phyloP scores from a whole-genome alignment of 805 yeast genomes.

The Cyberlindnera americana region DNA sequence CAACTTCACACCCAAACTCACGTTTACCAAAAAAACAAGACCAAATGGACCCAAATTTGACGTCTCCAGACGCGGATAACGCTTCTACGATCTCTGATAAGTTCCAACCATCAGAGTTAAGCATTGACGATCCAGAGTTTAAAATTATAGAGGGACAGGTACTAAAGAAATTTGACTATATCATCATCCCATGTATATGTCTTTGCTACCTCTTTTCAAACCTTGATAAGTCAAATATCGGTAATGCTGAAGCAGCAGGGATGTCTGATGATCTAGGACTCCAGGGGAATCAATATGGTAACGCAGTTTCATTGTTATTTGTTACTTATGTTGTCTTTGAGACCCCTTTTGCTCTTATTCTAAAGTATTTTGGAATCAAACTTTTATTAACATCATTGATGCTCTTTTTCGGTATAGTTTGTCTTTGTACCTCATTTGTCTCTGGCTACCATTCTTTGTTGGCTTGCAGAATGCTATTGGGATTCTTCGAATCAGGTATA shows the following conservation, averaged over 20 bases:
- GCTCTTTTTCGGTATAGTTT: constrained; percentile 37
- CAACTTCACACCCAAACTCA: too few species aligned
- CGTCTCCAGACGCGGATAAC: too few species aligned
- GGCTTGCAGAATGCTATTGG: constrained; percentile 46
- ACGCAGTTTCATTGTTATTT: constrained; percentile 43
- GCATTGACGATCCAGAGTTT: constrained; percentile 10
- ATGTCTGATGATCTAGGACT: constrained; percentile 38
- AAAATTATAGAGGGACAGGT: constrained; percentile 31
- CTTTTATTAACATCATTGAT: constrained; percentile 32
- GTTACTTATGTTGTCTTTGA: constrained; percentile 41
- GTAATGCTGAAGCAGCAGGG: constrained; percentile 57
- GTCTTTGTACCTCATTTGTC: constrained; percentile 42
- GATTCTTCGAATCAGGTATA: constrained; percentile 49
- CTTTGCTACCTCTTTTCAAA: constrained; percentile 43
- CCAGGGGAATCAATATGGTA: constrained; percentile 37
- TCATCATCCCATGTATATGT: constrained; percentile 41
- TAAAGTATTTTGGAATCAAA: constrained; percentile 36
- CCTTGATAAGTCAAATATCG: constrained; percentile 54
- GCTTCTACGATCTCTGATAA: too few species aligned
- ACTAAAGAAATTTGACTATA: constrained; percentile 40
- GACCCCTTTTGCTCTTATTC: constrained; percentile 36
- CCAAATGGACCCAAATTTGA: too few species aligned
- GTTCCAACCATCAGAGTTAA: not conserved
- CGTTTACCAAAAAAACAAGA: too few species aligned
- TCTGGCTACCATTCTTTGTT: constrained; percentile 39